These are phyloP conservation scores for Beauveria sp. DNA, from an alignment of 2,329 filamentous ascomycete species.

Conservation along the genomic window DNA sequence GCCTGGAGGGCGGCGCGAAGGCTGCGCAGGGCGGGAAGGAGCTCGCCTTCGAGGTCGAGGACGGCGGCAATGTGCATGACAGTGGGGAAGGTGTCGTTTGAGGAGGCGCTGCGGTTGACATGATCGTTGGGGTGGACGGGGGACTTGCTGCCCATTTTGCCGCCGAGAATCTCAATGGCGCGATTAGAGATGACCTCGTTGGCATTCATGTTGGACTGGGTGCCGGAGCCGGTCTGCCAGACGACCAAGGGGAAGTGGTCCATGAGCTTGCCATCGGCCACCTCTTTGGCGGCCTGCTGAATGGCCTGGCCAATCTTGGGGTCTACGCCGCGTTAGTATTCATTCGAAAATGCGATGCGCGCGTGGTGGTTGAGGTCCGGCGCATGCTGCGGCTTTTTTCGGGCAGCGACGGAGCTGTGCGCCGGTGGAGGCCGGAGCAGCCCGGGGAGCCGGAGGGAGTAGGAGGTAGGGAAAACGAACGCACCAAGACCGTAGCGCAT, in stretches of 20 bases:
- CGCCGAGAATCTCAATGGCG: slow-evolving; percentile 94
- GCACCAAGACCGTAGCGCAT: slow-evolving; percentile 80
- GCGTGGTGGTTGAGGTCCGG: neutral
- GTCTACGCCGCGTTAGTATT: slow-evolving; percentile 42
- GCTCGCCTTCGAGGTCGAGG: slow-evolving; percentile 78
- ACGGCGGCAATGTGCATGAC: slow-evolving; percentile 99
- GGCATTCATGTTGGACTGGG: slow-evolving; percentile 99
- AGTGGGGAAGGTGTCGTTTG: slow-evolving; percentile 98
- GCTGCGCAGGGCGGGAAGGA: slow-evolving; percentile 75
- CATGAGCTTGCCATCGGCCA: slow-evolving; percentile 84
- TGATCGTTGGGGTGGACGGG: slow-evolving; percentile 99
- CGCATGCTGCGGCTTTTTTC: slow-evolving; percentile 7
- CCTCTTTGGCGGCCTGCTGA: slow-evolving; percentile 87
- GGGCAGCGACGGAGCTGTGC: neutral
- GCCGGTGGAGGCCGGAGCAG: neutral
- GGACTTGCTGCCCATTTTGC: slow-evolving; percentile 92
- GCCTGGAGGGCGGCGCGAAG: slow-evolving; percentile 77
- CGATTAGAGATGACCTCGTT: slow-evolving; percentile 99
- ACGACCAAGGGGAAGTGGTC: slow-evolving; percentile 98
- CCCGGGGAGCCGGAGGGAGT: neutral
- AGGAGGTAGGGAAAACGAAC: slow-evolving; percentile 15
- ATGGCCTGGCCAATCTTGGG: slow-evolving; percentile 87
- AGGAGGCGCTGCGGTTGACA: slow-evolving; percentile 97
- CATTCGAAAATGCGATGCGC: neutral
- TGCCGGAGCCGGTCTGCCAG: slow-evolving; percentile 98